Evolutionary conservation across 108 stramenopile genomes (phyloP).

Genomic region (Fistulifera pelliculosa): DNA sequence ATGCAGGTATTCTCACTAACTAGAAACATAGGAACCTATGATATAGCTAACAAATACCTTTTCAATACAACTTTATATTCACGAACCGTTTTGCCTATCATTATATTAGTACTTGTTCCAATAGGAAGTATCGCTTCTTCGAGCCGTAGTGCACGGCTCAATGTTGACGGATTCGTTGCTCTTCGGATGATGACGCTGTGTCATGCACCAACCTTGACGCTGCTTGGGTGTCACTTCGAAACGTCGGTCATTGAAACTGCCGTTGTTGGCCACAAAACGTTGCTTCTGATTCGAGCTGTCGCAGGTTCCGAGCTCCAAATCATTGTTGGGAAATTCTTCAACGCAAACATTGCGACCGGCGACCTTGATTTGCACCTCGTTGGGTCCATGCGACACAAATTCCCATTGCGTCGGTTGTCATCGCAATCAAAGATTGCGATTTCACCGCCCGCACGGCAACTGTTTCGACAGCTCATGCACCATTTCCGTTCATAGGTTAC

Average conservation of each 20-base stretch:
- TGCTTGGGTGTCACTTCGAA: not conserved
- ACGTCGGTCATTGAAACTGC: not conserved
- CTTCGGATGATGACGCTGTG: slow-evolving; percentile 12
- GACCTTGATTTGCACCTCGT: slow-evolving; percentile 4
- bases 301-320: not conserved
- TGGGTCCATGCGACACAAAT: not conserved
- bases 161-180: slow-evolving; percentile 1
- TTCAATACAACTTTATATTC: no score
- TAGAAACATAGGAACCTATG: no score
- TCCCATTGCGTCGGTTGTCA: no score
- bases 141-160: slow-evolving; percentile 2
- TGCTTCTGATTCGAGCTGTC: not conserved
- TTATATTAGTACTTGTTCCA: slow-evolving; percentile 5
- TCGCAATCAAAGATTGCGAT: not conserved
- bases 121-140: not conserved
- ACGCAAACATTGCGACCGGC: not conserved
- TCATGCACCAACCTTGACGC: slow-evolving; percentile 6
- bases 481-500: slow-evolving; percentile 34
- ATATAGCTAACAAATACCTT: no score
- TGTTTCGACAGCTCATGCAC: slow-evolving; percentile 31
- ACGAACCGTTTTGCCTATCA: no score
- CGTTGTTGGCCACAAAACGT: not conserved
- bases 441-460: not conserved
- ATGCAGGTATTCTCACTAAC: no score
- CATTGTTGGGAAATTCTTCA: not conserved